Conservation (phyloP, 768 basidiomycete species). For the Cystobasidium ongulense region DNA sequence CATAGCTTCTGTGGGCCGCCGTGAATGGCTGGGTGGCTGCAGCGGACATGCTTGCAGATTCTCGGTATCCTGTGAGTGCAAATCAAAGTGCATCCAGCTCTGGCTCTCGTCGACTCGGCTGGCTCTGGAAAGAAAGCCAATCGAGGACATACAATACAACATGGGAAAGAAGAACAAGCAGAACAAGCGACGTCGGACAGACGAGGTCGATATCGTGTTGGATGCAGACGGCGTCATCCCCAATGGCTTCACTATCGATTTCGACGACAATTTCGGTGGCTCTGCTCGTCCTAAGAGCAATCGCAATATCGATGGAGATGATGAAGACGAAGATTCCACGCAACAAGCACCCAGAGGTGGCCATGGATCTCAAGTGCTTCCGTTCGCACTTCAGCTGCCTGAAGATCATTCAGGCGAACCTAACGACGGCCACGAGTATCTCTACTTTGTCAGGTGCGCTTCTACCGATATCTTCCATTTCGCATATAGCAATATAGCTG, state of each 20-base stretch:
- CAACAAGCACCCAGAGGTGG: constrained; percentile 36
- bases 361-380: constrained; percentile 43
- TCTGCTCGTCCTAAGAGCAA: not conserved
- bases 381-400: constrained; percentile 43
- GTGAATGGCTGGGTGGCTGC: constrained; percentile 14
- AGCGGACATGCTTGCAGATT: not conserved
- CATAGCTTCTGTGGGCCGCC: constrained; percentile 23
- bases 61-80: not conserved
- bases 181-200: not conserved
- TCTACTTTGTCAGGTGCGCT: constrained; percentile 39
- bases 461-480: not conserved
- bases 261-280: constrained; percentile 12
- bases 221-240: constrained; percentile 12
- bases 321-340: not conserved
- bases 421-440: constrained; percentile 45
- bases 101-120: not conserved
- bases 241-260: constrained; percentile 29
- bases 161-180: constrained; percentile 19
- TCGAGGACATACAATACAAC: not conserved
- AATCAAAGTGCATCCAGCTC: not conserved
- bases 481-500: too few species aligned
- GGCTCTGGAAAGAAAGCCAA: not conserved
- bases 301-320: not conserved
- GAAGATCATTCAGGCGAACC: constrained; percentile 44
- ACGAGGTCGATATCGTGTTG: not conserved